phyloP scores from a whole-genome alignment of 2,329 filamentous ascomycete species.

The Ophiostoma tasmaniense region DNA sequence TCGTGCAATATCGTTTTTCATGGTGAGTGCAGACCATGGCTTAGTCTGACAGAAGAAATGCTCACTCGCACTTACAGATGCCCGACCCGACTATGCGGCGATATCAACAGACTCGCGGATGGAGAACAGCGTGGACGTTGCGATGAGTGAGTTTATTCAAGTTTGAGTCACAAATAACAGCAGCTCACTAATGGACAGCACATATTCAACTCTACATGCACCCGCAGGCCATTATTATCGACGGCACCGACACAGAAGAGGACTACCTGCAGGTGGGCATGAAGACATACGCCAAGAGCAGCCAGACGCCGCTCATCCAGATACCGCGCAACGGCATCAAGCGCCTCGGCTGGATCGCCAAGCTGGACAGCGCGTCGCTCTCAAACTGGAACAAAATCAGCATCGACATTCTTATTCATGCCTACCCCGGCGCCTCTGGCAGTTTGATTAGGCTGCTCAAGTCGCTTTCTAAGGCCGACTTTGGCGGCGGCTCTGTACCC shows the following conservation, averaged over 20 bases:
- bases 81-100: slow-evolving; percentile 62
- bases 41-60: neutral
- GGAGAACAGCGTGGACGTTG: slow-evolving; percentile 53
- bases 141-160: slow-evolving; percentile 45
- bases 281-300: slow-evolving; percentile 42
- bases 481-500: slow-evolving; percentile 58
- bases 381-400: slow-evolving; percentile 67
- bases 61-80: slow-evolving; percentile 54
- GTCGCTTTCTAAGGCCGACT: slow-evolving; percentile 69
- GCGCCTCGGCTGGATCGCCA: slow-evolving; percentile 66
- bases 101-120: slow-evolving; percentile 64
- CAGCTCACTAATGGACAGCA: slow-evolving; percentile 27
- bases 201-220: slow-evolving; percentile 67
- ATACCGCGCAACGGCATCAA: slow-evolving; percentile 57
- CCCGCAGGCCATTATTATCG: slow-evolving; percentile 67
- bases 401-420: slow-evolving; percentile 79
- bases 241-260: slow-evolving; percentile 60
- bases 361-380: slow-evolving; percentile 65
- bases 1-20: slow-evolving; percentile 58
- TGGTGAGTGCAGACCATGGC: slow-evolving; percentile 30
- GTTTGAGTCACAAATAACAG: neutral
- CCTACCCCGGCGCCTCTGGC: slow-evolving; percentile 59
- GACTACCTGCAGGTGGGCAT: slow-evolving; percentile 56
- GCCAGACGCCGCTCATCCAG: slow-evolving; percentile 60
- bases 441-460: slow-evolving; percentile 67